Evolutionary conservation across 345 rosid species (phyloP).

Genomic region (Durio zibethinus): DNA sequence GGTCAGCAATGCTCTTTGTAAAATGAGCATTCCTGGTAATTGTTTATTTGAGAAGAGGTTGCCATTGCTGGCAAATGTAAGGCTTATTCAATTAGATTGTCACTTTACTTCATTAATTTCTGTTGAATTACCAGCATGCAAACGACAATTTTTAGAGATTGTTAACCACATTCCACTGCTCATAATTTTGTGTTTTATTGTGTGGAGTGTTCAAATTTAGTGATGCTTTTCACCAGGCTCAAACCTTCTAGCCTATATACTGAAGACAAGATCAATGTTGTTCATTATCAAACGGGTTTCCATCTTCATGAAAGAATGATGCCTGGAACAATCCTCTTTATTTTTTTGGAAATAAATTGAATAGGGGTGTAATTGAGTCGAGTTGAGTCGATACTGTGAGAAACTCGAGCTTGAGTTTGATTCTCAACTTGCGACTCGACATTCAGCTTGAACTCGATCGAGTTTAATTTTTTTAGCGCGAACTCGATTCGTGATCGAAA

Average conservation of each 20-base stretch:
- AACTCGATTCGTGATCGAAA: too few relatives aligned
- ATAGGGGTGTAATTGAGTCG: too few relatives aligned
- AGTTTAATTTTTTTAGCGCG: too few relatives aligned
- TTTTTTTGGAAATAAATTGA: too few relatives aligned
- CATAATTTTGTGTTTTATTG: neutral
- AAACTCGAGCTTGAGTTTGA: too few relatives aligned
- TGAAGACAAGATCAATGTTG: too few relatives aligned
- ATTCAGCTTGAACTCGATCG: too few relatives aligned
- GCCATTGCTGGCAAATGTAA: conserved; percentile 9
- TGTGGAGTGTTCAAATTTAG: neutral
- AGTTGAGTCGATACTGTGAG: too few relatives aligned
- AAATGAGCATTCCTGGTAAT: conserved; percentile 18
- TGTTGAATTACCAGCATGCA: conserved; percentile 11
- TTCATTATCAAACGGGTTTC: too few relatives aligned
- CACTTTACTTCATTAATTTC: conserved; percentile 5
- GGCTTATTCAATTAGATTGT: conserved; percentile 9
- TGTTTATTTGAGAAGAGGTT: conserved; percentile 10
- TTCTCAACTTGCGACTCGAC: too few relatives aligned
- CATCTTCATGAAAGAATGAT: too few relatives aligned
- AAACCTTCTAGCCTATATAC: neutral
- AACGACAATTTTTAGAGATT: neutral
- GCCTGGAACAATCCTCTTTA: too few relatives aligned
- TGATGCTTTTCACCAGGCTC: neutral
- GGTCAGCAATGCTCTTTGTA: conserved; percentile 21
- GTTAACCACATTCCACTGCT: neutral